Percentiles rank a stretch among this genome's conserved stretches.
Evolutionary conservation across 257 asterid species (phyloP).

Genomic region (Solanum dulcamara): DNA sequence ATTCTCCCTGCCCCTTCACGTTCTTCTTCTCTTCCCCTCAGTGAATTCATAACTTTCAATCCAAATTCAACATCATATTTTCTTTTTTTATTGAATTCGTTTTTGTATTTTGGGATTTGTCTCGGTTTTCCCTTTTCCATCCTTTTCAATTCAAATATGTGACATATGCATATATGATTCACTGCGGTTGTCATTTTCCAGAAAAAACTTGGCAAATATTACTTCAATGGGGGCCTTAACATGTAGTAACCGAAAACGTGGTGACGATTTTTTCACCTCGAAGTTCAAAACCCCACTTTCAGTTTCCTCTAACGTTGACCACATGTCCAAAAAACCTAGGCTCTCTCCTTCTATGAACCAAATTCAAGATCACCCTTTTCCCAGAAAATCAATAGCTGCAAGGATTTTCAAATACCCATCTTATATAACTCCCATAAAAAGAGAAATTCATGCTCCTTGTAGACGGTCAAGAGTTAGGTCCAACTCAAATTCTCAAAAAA

Average conservation of each 20-base stretch:
- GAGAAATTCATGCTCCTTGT: constrained; percentile 62
- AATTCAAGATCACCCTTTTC: not conserved
- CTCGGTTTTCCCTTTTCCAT: not conserved
- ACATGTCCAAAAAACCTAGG: constrained; percentile 33
- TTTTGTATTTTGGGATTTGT: not conserved
- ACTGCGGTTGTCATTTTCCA: not conserved
- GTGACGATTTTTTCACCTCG: constrained; percentile 13
- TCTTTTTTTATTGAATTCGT: not conserved
- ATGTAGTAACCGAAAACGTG: constrained; percentile 42
- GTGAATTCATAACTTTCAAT: not conserved
- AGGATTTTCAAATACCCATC: constrained; percentile 35
- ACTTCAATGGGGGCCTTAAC: constrained; percentile 50
- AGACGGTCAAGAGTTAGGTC: constrained; percentile 16
- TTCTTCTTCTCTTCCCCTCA: not conserved
- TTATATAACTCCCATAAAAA: constrained; percentile 1
- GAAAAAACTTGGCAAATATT: not conserved
- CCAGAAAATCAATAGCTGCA: constrained; percentile 7
- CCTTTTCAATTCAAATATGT: not conserved
- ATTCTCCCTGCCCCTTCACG: not conserved
- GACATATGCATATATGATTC: not conserved
- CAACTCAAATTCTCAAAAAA: not conserved
- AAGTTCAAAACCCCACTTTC: constrained; percentile 16
- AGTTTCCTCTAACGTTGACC: constrained; percentile 10
- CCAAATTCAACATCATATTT: not conserved
- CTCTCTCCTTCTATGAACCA: constrained; percentile 5